Evolutionary conservation across 768 basidiomycete genomes (phyloP).

Genomic region (Mycena olivaceomarginata): DNA sequence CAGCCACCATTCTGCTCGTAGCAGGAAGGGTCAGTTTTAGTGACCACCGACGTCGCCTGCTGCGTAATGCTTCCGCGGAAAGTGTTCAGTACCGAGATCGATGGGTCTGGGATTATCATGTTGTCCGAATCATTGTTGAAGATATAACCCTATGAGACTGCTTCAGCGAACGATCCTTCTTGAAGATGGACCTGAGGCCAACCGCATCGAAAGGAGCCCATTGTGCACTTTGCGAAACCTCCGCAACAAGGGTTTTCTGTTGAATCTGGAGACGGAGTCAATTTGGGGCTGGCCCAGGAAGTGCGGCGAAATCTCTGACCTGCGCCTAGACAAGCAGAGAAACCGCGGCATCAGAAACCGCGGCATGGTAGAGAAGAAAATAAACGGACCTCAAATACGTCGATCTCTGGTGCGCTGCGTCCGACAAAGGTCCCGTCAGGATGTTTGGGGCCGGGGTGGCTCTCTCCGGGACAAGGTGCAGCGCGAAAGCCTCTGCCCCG

Average conservation of each 20-base stretch:
- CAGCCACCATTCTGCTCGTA: conserved; percentile 75
- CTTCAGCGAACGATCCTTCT: not conserved
- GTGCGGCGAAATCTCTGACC: conserved; percentile 54
- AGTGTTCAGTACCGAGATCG: conserved; percentile 72
- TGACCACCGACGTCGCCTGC: conserved; percentile 86
- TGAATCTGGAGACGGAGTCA: conserved; percentile 9
- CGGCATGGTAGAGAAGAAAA: not conserved
- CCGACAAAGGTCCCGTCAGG: conserved; percentile 84
- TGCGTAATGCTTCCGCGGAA: conserved; percentile 88
- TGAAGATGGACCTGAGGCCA: conserved; percentile 46
- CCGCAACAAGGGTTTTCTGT: conserved; percentile 32
- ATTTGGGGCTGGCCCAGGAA: not conserved
- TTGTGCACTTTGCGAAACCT: conserved; percentile 91
- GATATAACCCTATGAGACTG: conserved; percentile 61
- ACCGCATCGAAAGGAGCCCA: conserved; percentile 71
- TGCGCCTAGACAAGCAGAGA: conserved; percentile 64
- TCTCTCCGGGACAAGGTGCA: conserved; percentile 94
- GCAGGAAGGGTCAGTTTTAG: conserved; percentile 82
- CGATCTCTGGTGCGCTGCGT: conserved; percentile 92
- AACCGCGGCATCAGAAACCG: not conserved
- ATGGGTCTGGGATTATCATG: conserved; percentile 71
- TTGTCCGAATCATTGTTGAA: conserved; percentile 81
- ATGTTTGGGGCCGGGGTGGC: conserved; percentile 94
- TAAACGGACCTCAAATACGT: conserved; percentile 75
- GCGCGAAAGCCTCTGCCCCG: conserved; percentile 89